Conservation (phyloP, 2,329 filamentous ascomycete species). For the Trichothecium sympodiale region DNA sequence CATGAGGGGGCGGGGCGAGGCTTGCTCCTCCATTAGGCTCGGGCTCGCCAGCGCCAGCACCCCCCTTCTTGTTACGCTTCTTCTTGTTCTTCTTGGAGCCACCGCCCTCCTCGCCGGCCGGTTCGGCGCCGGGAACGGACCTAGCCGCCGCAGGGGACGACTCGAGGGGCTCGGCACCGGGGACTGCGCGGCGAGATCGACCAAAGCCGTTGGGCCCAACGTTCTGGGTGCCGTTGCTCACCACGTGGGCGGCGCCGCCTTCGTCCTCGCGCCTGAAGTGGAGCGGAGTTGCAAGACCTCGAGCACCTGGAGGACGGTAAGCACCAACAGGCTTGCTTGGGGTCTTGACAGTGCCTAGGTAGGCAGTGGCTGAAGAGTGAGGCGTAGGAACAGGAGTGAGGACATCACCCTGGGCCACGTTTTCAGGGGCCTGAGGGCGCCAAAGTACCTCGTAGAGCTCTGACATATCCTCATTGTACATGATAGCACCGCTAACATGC, state of each 20-base stretch:
- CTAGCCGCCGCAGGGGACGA: slow-evolving; percentile 57
- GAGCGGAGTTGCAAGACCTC: slow-evolving; percentile 77
- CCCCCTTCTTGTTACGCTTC: slow-evolving; percentile 86
- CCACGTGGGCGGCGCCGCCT: slow-evolving; percentile 76
- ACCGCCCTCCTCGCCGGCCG: slow-evolving; percentile 57
- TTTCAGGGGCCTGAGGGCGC: slow-evolving; percentile 61
- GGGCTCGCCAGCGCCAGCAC: slow-evolving; percentile 47
- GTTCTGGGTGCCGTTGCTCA: slow-evolving; percentile 67
- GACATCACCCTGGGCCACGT: slow-evolving; percentile 54
- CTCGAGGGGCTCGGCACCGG: slow-evolving; percentile 69
- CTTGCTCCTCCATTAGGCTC: slow-evolving; percentile 34
- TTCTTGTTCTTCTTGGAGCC: slow-evolving; percentile 91
- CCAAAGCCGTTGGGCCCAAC: slow-evolving; percentile 71
- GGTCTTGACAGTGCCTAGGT: slow-evolving; percentile 79
- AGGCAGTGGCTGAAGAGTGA: slow-evolving; percentile 72
- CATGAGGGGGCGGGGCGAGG: slow-evolving; percentile 35
- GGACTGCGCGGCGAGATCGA: slow-evolving; percentile 63
- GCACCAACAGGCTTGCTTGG: slow-evolving; percentile 95
- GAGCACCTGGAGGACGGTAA: slow-evolving; percentile 87
- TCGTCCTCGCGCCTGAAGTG: slow-evolving; percentile 98
- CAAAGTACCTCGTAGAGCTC: slow-evolving; percentile 88
- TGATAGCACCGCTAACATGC: slow-evolving; percentile 78
- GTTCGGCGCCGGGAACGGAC: slow-evolving; percentile 52
- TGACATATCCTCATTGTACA: slow-evolving; percentile 92
- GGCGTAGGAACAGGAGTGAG: slow-evolving; percentile 64